Conservation (phyloP, 1,284 basidiomycete species). For the Stygiomarasmius scandens region DNA sequence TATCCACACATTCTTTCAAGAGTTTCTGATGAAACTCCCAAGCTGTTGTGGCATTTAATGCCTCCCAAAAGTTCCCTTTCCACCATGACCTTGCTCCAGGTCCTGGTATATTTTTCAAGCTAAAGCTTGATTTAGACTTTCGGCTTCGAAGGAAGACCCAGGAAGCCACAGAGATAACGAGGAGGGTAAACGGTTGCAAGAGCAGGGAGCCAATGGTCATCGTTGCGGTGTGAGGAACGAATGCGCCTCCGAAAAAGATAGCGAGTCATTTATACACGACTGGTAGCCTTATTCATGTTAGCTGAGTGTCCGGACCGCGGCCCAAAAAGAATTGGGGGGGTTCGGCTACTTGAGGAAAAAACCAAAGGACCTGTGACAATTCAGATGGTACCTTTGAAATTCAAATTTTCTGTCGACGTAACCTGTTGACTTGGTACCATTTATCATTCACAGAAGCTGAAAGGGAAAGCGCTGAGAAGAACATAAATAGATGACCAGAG, state of each 20-base stretch:
- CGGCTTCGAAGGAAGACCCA: background rate
- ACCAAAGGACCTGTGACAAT: too few relatives aligned
- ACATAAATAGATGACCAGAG: too few relatives aligned
- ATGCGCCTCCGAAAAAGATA: too few relatives aligned
- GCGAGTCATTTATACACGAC: too few relatives aligned
- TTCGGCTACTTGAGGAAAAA: too few relatives aligned
- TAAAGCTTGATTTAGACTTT: background rate
- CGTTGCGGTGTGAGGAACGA: background rate
- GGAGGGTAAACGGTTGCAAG: background rate
- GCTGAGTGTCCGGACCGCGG: too few relatives aligned
- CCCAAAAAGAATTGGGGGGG: too few relatives aligned
- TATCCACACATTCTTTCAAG: constrained; percentile 8
- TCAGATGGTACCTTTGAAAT: too few relatives aligned
- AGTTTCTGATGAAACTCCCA: constrained; percentile 11
- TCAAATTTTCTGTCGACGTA: too few relatives aligned
- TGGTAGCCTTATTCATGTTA: too few relatives aligned
- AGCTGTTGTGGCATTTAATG: constrained; percentile 2
- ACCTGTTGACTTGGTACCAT: too few relatives aligned
- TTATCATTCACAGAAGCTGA: too few relatives aligned
- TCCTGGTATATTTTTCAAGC: constrained; percentile 36
- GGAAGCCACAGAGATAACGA: background rate
- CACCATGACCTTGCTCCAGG: constrained; percentile 30
- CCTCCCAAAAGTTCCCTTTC: constrained; percentile 21
- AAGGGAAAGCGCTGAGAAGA: background rate
- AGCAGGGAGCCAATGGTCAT: background rate